Base-by-base conservation (phyloP, 2,329 filamentous ascomycete species). In the Aspergillus texensis region DNA sequence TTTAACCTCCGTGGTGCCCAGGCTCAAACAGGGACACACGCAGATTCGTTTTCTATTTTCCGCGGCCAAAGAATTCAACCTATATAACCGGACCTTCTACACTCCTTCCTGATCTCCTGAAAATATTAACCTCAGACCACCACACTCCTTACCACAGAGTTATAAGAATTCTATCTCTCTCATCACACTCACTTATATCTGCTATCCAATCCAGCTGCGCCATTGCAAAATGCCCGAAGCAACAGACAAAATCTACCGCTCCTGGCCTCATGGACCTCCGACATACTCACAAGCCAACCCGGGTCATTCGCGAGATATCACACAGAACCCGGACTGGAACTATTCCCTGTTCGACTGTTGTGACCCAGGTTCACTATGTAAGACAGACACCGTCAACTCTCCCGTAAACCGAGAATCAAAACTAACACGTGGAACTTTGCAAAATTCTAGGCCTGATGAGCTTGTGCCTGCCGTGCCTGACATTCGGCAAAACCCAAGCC, bases 401-500 rank as follows among this genome's bases (percentile, higher is more conserved):
- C 26, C 3, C 21, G 21, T 21, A 21, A 21, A 21, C 21, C 21
- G 21, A 21, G 21, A 1, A 21, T 21, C 21, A 21, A 21, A 21
- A 21, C 21, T 45, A 45, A 46, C n/a, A 46, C n/a, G 2, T 46
- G 43, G 11, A 3, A 10, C 1, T 1, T 24, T 14, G 5, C 26
- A 28, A 28, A 5, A 2, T 5, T 3, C 12, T 36, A 69, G 67
- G 65, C n/a, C 21, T 69, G 3, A 58, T 53, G 21, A 66, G 59
- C 28, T 68, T 62, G 28, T 68, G 63, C 48, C 63, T 70, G 3
- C 68, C 66, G 48, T 68, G 68, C 24, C 46, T 68, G 2, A 65
- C 66, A 5, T 70, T 67, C 36, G 67, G 68, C 6, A 68, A 67
- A 50, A 70, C 67, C 0, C 65, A 67, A 62, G 58, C 62, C 1